These are phyloP conservation scores for Vaccinium corymbosum DNA, from an alignment of 148 eudicot genomes.

Conservation along the genomic window DNA sequence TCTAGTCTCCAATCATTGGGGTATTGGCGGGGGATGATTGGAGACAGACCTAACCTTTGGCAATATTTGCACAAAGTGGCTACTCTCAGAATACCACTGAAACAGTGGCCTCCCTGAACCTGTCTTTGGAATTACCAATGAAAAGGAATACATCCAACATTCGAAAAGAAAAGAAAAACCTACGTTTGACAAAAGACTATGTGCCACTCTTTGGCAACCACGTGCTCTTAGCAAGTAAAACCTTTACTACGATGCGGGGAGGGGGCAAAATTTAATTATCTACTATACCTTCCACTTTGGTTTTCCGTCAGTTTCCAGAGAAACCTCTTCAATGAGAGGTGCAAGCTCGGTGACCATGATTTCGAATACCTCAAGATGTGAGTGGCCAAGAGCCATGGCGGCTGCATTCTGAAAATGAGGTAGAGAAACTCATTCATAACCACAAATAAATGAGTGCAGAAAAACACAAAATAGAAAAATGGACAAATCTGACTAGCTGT, in stretches of 20 bases:
- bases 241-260: neutral
- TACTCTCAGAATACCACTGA: too few relatives aligned
- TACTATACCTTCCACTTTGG: slow-evolving; percentile 96
- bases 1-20: too few relatives aligned
- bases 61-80: too few relatives aligned
- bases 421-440: neutral
- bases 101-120: too few relatives aligned
- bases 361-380: slow-evolving; percentile 90
- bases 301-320: slow-evolving; percentile 88
- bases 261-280: slow-evolving; percentile 1
- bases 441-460: neutral
- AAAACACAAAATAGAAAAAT: neutral
- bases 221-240: neutral
- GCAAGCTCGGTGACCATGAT: slow-evolving; percentile 92
- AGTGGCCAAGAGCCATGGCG: slow-evolving; percentile 99
- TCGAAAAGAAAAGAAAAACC: neutral
- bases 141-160: neutral
- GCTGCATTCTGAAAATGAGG: slow-evolving; percentile 72
- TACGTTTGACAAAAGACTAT: neutral
- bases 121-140: neutral
- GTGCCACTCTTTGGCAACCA: neutral
- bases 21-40: too few relatives aligned
- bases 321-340: slow-evolving; percentile 79
- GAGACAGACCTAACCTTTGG: too few relatives aligned
- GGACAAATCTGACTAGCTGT: neutral